These are phyloP conservation scores for Stenogyne calaminthoides DNA, from an alignment of 305 asterid genomes.

Conservation along the genomic window DNA sequence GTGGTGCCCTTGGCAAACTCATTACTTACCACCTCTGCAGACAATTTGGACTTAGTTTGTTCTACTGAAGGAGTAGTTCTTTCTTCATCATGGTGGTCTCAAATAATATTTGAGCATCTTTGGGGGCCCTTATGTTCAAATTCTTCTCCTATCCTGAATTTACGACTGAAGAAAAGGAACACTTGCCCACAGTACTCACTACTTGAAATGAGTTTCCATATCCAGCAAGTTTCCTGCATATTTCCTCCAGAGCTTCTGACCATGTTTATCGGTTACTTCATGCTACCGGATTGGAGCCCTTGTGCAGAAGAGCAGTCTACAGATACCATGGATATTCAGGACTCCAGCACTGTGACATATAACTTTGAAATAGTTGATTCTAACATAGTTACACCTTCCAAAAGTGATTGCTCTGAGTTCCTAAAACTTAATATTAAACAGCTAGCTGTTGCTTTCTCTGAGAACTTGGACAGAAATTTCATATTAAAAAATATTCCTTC, in stretches of 20 bases:
- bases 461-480: constrained; percentile 44
- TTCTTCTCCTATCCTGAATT: constrained; percentile 64
- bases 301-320: constrained; percentile 43
- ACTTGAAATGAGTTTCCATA: constrained; percentile 52
- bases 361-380: constrained; percentile 70
- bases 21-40: constrained; percentile 45
- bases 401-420: constrained; percentile 47
- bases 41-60: constrained; percentile 59
- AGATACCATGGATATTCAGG: constrained; percentile 42
- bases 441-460: constrained; percentile 44
- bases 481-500: constrained; percentile 66
- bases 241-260: constrained; percentile 81
- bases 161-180: constrained; percentile 60
- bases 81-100: constrained; percentile 74
- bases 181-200: constrained; percentile 42
- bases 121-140: constrained; percentile 80
- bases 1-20: constrained; percentile 60
- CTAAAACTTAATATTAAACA: constrained; percentile 65
- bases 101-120: constrained; percentile 50
- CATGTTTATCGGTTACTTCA: constrained; percentile 75
- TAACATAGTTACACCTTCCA: constrained; percentile 64
- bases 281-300: constrained; percentile 68
- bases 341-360: constrained; percentile 39
- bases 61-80: constrained; percentile 71
- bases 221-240: constrained; percentile 80